These are phyloP conservation scores for Coniochaeta sp. DNA, from an alignment of 2,329 filamentous ascomycete genomes.

Conservation along the genomic window DNA sequence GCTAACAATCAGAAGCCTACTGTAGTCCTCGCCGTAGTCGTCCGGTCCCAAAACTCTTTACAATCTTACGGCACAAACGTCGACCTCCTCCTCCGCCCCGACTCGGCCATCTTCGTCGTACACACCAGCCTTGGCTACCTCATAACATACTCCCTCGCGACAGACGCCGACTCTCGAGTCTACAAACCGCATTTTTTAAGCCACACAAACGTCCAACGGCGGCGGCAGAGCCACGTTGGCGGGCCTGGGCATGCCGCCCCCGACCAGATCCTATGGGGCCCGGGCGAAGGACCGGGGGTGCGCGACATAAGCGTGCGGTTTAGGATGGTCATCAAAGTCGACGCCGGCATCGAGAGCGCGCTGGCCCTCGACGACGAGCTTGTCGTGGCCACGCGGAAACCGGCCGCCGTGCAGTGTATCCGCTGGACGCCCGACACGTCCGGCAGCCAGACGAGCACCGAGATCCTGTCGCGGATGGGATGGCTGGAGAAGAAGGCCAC, in stretches of 20 bases:
- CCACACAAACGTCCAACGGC: slow-evolving; percentile 54
- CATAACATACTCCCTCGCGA: slow-evolving; percentile 89
- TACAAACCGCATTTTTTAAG: slow-evolving; percentile 77
- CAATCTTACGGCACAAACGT: slow-evolving; percentile 79
- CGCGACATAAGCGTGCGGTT: slow-evolving; percentile 86
- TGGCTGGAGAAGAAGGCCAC: slow-evolving; percentile 75
- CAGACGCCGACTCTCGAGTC: slow-evolving; percentile 72
- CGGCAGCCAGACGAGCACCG: slow-evolving; percentile 81
- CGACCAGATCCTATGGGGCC: slow-evolving; percentile 61
- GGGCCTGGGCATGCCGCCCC: slow-evolving; percentile 46
- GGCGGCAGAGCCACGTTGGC: slow-evolving; percentile 54
- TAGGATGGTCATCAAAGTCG: slow-evolving; percentile 95
- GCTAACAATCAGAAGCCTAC: slow-evolving; percentile 56
- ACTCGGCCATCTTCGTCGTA: slow-evolving; percentile 86
- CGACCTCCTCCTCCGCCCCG: slow-evolving; percentile 78
- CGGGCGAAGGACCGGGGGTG: slow-evolving; percentile 76
- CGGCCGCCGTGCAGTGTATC: slow-evolving; percentile 93
- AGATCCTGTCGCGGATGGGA: slow-evolving; percentile 78
- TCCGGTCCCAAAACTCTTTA: slow-evolving; percentile 74
- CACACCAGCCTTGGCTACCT: slow-evolving; percentile 81
- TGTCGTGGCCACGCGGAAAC: slow-evolving; percentile 83
- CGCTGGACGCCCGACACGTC: slow-evolving; percentile 81
- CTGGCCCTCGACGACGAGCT: slow-evolving; percentile 89
- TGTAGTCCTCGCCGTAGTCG: slow-evolving; percentile 76
- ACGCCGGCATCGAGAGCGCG: slow-evolving; percentile 84